These are phyloP conservation scores for Mycena alexandri DNA, from an alignment of 768 basidiomycete genomes.

Conservation along the genomic window DNA sequence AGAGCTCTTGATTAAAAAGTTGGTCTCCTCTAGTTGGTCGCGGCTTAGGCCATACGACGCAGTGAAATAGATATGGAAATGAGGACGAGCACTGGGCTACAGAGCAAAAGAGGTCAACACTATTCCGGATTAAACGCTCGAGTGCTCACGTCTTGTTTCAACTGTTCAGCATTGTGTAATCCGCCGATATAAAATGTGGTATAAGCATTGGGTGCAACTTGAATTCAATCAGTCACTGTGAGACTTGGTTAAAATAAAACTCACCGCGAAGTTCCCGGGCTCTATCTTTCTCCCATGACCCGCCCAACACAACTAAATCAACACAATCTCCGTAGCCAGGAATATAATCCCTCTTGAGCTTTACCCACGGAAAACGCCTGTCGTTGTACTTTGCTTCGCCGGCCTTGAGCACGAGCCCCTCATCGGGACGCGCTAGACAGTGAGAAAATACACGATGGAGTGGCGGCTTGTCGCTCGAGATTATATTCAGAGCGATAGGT, in stretches of 20 bases:
- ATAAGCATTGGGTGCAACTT: constrained; percentile 77
- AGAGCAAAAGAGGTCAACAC: not conserved
- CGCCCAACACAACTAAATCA: constrained; percentile 84
- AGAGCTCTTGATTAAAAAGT: constrained; percentile 70
- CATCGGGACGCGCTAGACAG: constrained; percentile 65
- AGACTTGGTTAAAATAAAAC: constrained; percentile 24
- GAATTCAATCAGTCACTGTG: not conserved
- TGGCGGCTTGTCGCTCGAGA: constrained; percentile 31
- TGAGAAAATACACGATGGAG: constrained; percentile 64
- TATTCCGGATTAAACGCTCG: not conserved
- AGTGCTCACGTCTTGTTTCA: constrained; percentile 53
- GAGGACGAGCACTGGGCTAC: constrained; percentile 62
- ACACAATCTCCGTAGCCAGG: constrained; percentile 84
- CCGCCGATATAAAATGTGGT: constrained; percentile 89
- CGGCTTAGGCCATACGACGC: constrained; percentile 82
- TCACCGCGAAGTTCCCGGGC: constrained; percentile 82
- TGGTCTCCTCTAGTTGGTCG: constrained; percentile 76
- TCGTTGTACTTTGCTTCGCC: constrained; percentile 78
- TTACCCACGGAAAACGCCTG: constrained; percentile 80
- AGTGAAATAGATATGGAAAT: constrained; percentile 81
- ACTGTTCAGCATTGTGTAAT: constrained; percentile 62
- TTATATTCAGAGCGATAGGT: constrained; percentile 55
- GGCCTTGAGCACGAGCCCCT: constrained; percentile 86
- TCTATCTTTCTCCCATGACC: constrained; percentile 83
- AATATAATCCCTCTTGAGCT: constrained; percentile 92